Conservation (phyloP, 192 early-diverging fungal species). For the Coemansia sp. region DNA sequence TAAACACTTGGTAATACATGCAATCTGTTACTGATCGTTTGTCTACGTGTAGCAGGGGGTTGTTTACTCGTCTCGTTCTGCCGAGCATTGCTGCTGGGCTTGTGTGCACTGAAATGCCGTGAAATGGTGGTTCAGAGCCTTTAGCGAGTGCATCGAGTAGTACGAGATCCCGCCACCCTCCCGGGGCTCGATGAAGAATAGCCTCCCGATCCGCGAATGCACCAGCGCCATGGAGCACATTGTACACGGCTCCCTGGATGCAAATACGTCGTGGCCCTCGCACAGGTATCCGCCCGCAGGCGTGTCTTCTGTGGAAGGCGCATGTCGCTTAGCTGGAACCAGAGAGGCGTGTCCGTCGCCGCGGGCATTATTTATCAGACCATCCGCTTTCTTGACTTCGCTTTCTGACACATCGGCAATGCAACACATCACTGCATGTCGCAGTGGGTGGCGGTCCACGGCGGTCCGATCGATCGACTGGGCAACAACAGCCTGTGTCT, state of each 20-base stretch:
- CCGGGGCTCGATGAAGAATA: constrained; percentile 65
- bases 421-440: constrained; percentile 82
- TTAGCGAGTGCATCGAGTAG: constrained; percentile 37
- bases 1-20: neutral
- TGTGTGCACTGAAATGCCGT: constrained; percentile 25
- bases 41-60: neutral
- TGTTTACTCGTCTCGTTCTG: neutral
- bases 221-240: constrained; percentile 96
- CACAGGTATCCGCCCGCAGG: constrained; percentile 66
- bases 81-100: neutral
- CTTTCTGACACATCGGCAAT: constrained; percentile 64
- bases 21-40: neutral
- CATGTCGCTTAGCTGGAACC: neutral
- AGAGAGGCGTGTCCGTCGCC: neutral
- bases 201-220: constrained; percentile 86
- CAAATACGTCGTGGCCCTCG: constrained; percentile 80
- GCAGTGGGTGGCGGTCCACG: constrained; percentile 62
- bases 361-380: neutral
- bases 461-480: constrained; percentile 55
- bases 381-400: constrained; percentile 43
- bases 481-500: constrained; percentile 55
- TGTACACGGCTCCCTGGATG: constrained; percentile 82
- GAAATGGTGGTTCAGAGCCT: constrained; percentile 52
- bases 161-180: constrained; percentile 26
- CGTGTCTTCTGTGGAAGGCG: neutral